Evolutionary conservation across 345 rosid species (phyloP), one percentile per base, ranked within the genome.

Genomic region (Tarenaya hassleriana): DNA sequence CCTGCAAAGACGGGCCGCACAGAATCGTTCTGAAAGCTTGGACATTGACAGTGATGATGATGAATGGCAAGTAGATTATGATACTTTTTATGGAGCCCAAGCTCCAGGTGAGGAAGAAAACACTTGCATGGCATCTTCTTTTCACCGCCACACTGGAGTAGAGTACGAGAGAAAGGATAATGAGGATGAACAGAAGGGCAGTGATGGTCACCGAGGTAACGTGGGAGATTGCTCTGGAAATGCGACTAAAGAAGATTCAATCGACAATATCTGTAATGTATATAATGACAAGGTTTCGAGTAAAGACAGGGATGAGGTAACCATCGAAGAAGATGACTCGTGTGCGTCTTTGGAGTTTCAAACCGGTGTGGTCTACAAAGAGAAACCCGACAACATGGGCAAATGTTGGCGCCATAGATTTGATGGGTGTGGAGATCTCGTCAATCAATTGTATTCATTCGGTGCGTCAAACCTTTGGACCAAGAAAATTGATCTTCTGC

Each of bases 41-140:
- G 75, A 76, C 45, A 51, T 74, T n/a, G 96, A 88, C 62, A 88
- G 96, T 16, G 96, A 88, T 67, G 82, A 87, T 45, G 96, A 88
- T 12, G 90, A 84, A 66, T 84, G 89, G 88, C 85, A 77, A 41
- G 67, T 44, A 17, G 67, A 60, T 49, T 58, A 69, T 34, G 69
- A 63, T 27, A 37, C 54, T 38, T 48, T 56, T 10, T 34, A 17
- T 27, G 55, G 62, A 24, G 50, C 20, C 39, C 76, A 56, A 62
- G 38, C 66, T 21, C 77, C 67, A 31, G 89, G 63, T 34, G 79
- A 69, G 1, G 78, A 75, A 15, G 77, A 71, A 38, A 52, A 37
- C 41, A 73, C 80, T 17, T 74, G 54, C 10, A 45, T 68, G n/a
- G 82, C 70, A 58, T 77, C 69, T 47, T 63, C 61, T 44, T 32